Percentiles rank a stretch among this genome's conserved stretches.
Conservation (phyloP, 441 rosid species). For the Croton setiger region DNA sequence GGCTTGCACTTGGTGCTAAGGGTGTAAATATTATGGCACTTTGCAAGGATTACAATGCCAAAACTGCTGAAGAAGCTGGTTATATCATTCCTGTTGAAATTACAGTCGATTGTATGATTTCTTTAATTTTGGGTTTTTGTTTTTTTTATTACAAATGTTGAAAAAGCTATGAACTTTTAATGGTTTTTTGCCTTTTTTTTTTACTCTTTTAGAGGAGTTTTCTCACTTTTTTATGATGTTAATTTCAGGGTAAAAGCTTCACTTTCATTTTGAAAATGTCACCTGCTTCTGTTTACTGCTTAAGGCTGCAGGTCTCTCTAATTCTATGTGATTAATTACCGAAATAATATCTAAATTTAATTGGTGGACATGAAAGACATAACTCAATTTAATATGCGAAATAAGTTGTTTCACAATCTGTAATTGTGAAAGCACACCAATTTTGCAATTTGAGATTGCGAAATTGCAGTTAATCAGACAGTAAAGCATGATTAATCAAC, state of each 20-base stretch:
- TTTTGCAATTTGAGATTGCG: too few relatives aligned
- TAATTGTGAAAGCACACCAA: too few relatives aligned
- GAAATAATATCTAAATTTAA: too few relatives aligned
- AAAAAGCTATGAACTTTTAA: not conserved
- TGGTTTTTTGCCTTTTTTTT: not conserved
- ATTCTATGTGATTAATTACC: too few relatives aligned
- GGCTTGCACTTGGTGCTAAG: slow-evolving; percentile 90
- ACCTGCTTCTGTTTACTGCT: slow-evolving; percentile 90
- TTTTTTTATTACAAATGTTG: not conserved
- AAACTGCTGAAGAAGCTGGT: slow-evolving; percentile 92
- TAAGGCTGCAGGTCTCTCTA: slow-evolving; percentile 75
- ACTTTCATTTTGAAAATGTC: slow-evolving; percentile 91
- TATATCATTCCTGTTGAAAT: slow-evolving; percentile 93
- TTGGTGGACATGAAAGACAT: too few relatives aligned
- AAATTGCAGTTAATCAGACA: too few relatives aligned
- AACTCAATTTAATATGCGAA: too few relatives aligned
- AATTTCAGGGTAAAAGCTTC: slow-evolving; percentile 81
- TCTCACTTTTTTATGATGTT: slow-evolving; percentile 7
- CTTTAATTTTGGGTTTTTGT: not conserved
- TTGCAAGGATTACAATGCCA: slow-evolving; percentile 96
- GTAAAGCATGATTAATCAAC: too few relatives aligned
- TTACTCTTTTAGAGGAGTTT: not conserved
- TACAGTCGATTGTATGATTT: slow-evolving; percentile 77
- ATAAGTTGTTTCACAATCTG: too few relatives aligned
- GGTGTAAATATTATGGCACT: slow-evolving; percentile 96